These are phyloP conservation scores for baker's yeast (Saccharomyces cerevisiae) DNA, from an alignment of 805 yeast species.

Conservation along the genomic window DNA sequence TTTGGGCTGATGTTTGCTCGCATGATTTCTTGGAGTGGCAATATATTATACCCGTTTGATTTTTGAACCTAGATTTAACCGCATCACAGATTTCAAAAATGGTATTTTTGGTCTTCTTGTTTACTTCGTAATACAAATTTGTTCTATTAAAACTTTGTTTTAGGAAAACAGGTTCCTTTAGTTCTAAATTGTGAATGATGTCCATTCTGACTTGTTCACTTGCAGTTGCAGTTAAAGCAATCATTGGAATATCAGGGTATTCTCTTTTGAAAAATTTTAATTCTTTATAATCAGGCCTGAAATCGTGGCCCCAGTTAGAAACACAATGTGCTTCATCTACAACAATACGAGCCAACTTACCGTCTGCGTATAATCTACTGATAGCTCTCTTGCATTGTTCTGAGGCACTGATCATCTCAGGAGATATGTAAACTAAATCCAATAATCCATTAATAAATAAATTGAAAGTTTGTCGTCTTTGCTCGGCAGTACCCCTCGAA, in stretches of 20 bases:
- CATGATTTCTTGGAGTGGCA: constrained; percentile 88
- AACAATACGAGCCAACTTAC: constrained; percentile 72
- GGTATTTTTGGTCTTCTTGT: constrained; percentile 50
- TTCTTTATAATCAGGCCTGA: constrained; percentile 89
- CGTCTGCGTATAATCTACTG: constrained; percentile 44
- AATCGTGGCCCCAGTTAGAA: constrained; percentile 98
- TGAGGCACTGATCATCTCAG: constrained; percentile 87
- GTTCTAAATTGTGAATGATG: constrained; percentile 68
- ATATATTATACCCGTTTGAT: constrained; percentile 80
- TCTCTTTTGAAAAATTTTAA: constrained; percentile 62
- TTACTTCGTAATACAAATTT: constrained; percentile 72
- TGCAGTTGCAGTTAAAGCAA: constrained; percentile 98
- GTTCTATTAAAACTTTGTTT: constrained; percentile 92
- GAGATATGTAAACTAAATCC: constrained; percentile 80
- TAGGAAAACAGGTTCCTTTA: constrained; percentile 55
- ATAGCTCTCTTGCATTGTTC: constrained; percentile 60
- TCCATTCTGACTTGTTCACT: constrained; percentile 84
- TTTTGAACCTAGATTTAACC: constrained; percentile 42
- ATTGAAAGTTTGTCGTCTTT: constrained; percentile 55
- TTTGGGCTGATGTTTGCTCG: constrained; percentile 66
- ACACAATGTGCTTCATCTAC: constrained; percentile 99
- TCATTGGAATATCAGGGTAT: constrained; percentile 78
- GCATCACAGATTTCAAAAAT: constrained; percentile 54
- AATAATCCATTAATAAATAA: constrained; percentile 58
- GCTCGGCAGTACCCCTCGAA: constrained; percentile 61